Conservation (phyloP, 2,329 filamentous ascomycete genomes). For the Fusarium praegraminearum region DNA sequence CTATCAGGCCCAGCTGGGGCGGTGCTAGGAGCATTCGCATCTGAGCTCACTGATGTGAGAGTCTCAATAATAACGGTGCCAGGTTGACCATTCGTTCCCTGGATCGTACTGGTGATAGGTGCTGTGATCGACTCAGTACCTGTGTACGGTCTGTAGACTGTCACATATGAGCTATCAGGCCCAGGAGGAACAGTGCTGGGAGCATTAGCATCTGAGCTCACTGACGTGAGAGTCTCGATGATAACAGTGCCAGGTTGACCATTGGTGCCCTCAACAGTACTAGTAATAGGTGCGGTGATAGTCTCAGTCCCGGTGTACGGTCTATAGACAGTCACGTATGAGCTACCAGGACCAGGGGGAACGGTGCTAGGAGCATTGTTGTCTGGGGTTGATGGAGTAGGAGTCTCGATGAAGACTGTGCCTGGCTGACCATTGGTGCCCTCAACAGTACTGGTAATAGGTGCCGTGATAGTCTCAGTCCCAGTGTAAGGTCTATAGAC, state of each 20-base stretch:
- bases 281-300: background rate
- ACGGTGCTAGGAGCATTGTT: background rate
- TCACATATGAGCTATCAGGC: background rate
- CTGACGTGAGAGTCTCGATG: background rate
- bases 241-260: background rate
- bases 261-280: background rate
- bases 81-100: conserved; percentile 6
- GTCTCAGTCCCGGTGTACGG: background rate
- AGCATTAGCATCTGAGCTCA: background rate
- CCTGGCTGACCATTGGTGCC: background rate
- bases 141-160: conserved; percentile 15
- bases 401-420: background rate
- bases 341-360: background rate
- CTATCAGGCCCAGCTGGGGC: background rate
- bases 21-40: background rate
- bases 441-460: background rate
- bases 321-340: background rate
- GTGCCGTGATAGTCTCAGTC: background rate
- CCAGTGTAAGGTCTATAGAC: conserved; percentile 5
- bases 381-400: background rate
- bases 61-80: conserved; percentile 35
- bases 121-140: background rate
- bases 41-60: background rate
- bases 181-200: background rate
- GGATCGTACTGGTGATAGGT: conserved; percentile 3